phyloP scores from a whole-genome alignment of 148 eudicot species.

The Vaccinium darrowii region DNA sequence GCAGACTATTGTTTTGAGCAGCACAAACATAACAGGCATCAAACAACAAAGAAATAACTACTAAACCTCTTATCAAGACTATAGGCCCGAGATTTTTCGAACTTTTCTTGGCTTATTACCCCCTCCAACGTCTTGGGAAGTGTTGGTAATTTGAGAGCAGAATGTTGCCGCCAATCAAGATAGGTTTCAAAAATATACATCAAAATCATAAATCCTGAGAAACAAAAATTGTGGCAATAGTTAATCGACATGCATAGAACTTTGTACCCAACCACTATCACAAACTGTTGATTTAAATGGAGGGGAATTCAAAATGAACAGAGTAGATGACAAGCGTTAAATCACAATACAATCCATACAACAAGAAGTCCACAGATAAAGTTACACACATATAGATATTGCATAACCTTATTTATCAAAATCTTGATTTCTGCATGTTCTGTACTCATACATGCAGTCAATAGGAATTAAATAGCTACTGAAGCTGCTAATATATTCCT shows the following conservation, averaged over 20 bases:
- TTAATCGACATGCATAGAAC: neutral
- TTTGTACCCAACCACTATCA: neutral
- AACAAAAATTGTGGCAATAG: neutral
- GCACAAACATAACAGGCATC: neutral
- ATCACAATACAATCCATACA: neutral
- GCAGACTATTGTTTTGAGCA: constrained; percentile 3
- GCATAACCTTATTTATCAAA: neutral
- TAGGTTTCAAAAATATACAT: constrained; percentile 89
- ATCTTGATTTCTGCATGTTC: neutral
- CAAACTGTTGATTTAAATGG: neutral
- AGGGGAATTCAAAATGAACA: neutral
- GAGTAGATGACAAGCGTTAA: neutral
- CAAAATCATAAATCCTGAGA: constrained; percentile 85
- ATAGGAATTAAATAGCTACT: neutral
- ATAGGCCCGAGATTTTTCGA: constrained; percentile 90
- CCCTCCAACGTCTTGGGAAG: constrained; percentile 83
- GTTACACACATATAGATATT: neutral
- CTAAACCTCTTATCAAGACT: constrained; percentile 91
- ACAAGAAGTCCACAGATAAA: neutral
- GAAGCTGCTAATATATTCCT: neutral
- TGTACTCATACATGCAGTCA: neutral
- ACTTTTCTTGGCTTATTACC: constrained; percentile 90
- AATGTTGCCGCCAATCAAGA: constrained; percentile 79
- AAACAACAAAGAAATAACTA: constrained; percentile 10
- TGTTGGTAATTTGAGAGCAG: constrained; percentile 75